phyloP scores from a whole-genome alignment of 2,329 filamentous ascomycete species.

The Lecanoromycetidae sp. region DNA sequence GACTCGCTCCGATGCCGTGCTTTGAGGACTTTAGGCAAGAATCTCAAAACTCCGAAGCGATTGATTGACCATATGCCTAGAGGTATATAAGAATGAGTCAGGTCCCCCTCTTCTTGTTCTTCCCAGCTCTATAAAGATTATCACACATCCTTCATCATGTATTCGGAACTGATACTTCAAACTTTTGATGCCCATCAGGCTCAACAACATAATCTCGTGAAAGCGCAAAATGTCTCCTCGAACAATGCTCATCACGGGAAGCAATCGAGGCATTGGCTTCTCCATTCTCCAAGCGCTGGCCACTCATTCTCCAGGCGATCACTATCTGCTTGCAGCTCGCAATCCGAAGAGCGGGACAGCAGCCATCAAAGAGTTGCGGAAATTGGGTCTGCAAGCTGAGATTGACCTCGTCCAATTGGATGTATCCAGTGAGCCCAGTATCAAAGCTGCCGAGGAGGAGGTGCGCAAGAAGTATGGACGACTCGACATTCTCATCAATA shows the following conservation, averaged over 20 bases:
- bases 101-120: neutral
- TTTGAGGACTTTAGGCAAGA: neutral
- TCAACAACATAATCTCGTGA: neutral
- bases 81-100: neutral
- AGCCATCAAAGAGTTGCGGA: conserved; percentile 7
- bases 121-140: neutral
- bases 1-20: neutral
- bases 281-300: conserved; percentile 24
- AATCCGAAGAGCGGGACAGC: conserved; percentile 17
- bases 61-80: too few species aligned
- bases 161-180: conserved; percentile 16
- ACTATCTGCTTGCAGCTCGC: conserved; percentile 24
- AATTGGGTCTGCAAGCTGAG: conserved; percentile 11
- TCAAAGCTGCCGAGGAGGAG: conserved; percentile 5
- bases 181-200: conserved; percentile 13
- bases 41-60: conserved; percentile 7
- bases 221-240: neutral
- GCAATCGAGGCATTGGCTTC: conserved; percentile 24
- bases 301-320: conserved; percentile 17
- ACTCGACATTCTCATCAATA: conserved; percentile 27
- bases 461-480: neutral
- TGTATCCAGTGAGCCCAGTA: conserved; percentile 19
- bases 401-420: conserved; percentile 21
- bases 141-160: conserved; percentile 7
- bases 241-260: conserved; percentile 22